phyloP scores from a whole-genome alignment of 257 asterid genomes.

The Nicotiana benthamiana region DNA sequence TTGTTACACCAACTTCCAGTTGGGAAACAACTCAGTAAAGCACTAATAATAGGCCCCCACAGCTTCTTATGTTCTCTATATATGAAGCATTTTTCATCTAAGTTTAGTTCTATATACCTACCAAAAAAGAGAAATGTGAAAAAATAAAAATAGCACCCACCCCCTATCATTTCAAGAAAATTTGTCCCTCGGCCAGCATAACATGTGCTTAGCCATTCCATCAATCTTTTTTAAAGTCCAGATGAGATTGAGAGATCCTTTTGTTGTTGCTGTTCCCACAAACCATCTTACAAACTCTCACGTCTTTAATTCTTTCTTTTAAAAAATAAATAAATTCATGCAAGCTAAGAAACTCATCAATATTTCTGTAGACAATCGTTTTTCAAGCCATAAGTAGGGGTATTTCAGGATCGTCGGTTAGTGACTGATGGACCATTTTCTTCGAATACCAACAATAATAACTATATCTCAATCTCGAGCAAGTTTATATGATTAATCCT shows the following conservation, averaged over 20 bases:
- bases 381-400: conserved; percentile 5
- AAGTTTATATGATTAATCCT: background rate
- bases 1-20: conserved; percentile 17
- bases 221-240: background rate
- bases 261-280: background rate
- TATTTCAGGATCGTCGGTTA: background rate
- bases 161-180: conserved; percentile 20
- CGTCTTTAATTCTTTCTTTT: background rate
- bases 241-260: background rate
- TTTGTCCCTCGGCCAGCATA: conserved; percentile 25
- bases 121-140: background rate
- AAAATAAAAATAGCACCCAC: background rate
- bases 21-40: conserved; percentile 28
- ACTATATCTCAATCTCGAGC: background rate
- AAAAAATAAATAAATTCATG: background rate
- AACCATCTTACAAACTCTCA: background rate
- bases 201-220: conserved; percentile 36
- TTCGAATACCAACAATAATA: background rate
- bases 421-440: background rate
- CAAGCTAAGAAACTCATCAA: background rate
- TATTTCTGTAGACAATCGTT: background rate
- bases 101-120: background rate
- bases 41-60: conserved; percentile 38
- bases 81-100: conserved; percentile 22
- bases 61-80: conserved; percentile 15